phyloP scores from a whole-genome alignment of 1,139 yeast species.

The Suhomyces guaymorum region DNA sequence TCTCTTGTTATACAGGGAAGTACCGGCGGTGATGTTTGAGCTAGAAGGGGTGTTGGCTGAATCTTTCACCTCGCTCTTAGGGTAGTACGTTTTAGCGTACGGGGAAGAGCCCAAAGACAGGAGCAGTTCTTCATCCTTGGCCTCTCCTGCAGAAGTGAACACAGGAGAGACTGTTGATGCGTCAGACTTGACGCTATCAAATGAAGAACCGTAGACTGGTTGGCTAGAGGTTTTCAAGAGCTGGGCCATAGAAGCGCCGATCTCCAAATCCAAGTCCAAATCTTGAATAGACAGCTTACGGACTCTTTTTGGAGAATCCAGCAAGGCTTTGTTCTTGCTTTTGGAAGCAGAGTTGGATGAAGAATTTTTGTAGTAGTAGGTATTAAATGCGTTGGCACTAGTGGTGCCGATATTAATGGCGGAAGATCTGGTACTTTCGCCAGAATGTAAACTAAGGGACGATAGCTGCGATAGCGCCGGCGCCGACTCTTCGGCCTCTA shows the following conservation, averaged over 20 bases:
- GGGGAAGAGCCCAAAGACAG: conserved; percentile 38
- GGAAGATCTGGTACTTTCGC: conserved; percentile 16
- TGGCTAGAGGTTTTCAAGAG: conserved; percentile 24
- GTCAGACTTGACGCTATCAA: conserved; percentile 41
- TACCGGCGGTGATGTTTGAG: neutral
- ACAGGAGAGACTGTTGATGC: conserved; percentile 34
- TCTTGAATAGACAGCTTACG: conserved; percentile 11
- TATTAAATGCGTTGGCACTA: conserved; percentile 13
- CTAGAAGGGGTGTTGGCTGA: conserved; percentile 7
- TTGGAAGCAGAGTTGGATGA: no score
- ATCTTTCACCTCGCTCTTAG: conserved; percentile 16
- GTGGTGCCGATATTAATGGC: conserved; percentile 20
- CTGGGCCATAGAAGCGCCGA: conserved; percentile 48
- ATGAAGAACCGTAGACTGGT: conserved; percentile 31
- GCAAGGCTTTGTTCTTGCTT: conserved; percentile 1
- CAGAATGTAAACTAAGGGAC: conserved; percentile 10
- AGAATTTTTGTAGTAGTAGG: conserved; percentile 16
- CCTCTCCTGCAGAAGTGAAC: conserved; percentile 34
- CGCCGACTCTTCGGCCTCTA: conserved; percentile 47
- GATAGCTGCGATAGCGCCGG: conserved; percentile 45
- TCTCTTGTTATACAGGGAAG: conserved; percentile 2
- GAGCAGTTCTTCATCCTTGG: conserved; percentile 43
- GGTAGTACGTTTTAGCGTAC: conserved; percentile 13
- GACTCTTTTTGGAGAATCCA: conserved; percentile 9
- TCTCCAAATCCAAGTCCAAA: conserved; percentile 41